phyloP scores from a whole-genome alignment of 371 early-diverging fungal species.

The Fennellomyces sp. region DNA sequence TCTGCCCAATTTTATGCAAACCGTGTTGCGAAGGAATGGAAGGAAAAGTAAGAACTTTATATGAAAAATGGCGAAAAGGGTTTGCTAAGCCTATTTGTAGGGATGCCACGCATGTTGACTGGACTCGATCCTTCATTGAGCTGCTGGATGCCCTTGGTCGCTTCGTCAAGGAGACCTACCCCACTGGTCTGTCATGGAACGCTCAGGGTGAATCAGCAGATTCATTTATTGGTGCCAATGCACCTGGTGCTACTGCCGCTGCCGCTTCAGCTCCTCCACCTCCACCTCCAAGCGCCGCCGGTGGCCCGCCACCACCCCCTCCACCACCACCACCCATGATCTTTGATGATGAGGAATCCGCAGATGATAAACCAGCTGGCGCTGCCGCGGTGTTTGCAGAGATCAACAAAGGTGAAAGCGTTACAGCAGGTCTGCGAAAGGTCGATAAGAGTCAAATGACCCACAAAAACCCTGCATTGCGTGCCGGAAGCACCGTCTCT shows the following conservation, averaged over 20 bases:
- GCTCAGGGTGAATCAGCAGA: slow-evolving; percentile 74
- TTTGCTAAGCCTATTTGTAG: slow-evolving; percentile 42
- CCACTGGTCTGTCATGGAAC: slow-evolving; percentile 94
- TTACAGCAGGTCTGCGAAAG: slow-evolving; percentile 88
- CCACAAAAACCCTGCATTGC: slow-evolving; percentile 92
- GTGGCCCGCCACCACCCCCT: slow-evolving; percentile 64
- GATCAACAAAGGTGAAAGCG: slow-evolving; percentile 80
- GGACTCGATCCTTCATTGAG: slow-evolving; percentile 73
- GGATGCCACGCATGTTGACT: slow-evolving; percentile 82
- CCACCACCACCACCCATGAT: slow-evolving; percentile 71
- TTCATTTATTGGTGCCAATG: slow-evolving; percentile 40
- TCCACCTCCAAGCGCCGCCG: slow-evolving; percentile 58
- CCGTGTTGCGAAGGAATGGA: slow-evolving; percentile 88
- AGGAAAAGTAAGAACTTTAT: slow-evolving; percentile 75
- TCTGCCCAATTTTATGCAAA: slow-evolving; percentile 91
- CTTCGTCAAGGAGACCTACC: slow-evolving; percentile 89
- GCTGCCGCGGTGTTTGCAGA: slow-evolving; percentile 83
- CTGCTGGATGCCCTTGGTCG: slow-evolving; percentile 74
- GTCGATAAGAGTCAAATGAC: slow-evolving; percentile 96
- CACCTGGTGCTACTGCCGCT: slow-evolving; percentile 38
- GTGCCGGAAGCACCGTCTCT: slow-evolving; percentile 64
- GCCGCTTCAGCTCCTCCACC: slow-evolving; percentile 48
- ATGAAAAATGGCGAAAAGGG: neutral
- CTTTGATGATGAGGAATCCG: slow-evolving; percentile 31
- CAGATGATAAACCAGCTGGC: slow-evolving; percentile 24